Evolutionary conservation across 2,329 filamentous ascomycete species (phyloP).

Genomic region (Knoxdaviesia proteae): DNA sequence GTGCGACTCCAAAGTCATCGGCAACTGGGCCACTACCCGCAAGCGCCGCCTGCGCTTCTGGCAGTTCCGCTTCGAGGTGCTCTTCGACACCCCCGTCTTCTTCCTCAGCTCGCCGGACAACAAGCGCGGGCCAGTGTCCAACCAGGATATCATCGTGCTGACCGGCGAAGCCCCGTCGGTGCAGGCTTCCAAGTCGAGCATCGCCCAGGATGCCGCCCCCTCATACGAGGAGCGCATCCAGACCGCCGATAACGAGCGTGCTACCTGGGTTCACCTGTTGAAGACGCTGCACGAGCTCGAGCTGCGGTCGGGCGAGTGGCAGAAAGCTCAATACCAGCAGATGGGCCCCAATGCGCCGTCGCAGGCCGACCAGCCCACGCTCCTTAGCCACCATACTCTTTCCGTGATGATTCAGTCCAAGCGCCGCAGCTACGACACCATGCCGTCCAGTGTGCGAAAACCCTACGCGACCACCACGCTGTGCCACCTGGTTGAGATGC

Average conservation of each 20-base stretch:
- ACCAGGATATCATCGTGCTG: neutral
- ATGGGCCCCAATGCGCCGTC: constrained; percentile 8
- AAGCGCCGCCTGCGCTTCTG: constrained; percentile 17
- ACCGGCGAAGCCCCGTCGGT: neutral
- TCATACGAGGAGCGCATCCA: constrained; percentile 16
- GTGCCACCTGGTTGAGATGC: constrained; percentile 31
- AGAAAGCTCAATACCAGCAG: constrained; percentile 12
- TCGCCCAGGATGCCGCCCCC: too few relatives aligned
- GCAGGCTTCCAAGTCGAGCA: neutral
- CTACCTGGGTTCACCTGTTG: constrained; percentile 31
- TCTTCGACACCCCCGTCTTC: constrained; percentile 27
- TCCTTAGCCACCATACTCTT: constrained; percentile 15
- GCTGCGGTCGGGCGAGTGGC: constrained; percentile 24
- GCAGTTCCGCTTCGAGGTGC: constrained; percentile 27
- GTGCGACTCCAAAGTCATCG: constrained; percentile 26
- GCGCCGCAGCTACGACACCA: constrained; percentile 28
- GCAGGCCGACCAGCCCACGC: constrained; percentile 7
- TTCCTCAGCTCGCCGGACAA: constrained; percentile 25
- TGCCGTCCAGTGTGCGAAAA: constrained; percentile 23
- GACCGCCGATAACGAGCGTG: constrained; percentile 34
- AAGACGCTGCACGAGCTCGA: constrained; percentile 29
- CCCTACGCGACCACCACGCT: constrained; percentile 34
- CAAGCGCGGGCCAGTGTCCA: constrained; percentile 13
- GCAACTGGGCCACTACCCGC: constrained; percentile 21
- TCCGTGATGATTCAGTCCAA: constrained; percentile 25